Conservation (phyloP, 2,329 filamentous ascomycete genomes). For the Hirsutella minnesotensis region DNA sequence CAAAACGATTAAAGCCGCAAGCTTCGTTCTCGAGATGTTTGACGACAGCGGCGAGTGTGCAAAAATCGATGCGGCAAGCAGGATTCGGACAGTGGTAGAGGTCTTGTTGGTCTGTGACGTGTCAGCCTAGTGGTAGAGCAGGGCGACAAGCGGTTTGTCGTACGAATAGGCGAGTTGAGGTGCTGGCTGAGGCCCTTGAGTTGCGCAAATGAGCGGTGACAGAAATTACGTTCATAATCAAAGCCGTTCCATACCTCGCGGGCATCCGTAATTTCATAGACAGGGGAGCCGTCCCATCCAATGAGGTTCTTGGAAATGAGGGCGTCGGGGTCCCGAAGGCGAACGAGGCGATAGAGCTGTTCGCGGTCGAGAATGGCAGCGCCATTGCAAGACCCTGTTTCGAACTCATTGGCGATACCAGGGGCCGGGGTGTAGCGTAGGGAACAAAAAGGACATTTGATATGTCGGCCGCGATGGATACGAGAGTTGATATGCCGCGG, state of each 20-base stretch:
- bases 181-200: slow-evolving; percentile 32
- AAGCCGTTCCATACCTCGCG: slow-evolving; percentile 31
- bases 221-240: slow-evolving; percentile 23
- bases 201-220: slow-evolving; percentile 27
- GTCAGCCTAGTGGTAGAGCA: too few species aligned
- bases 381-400: slow-evolving; percentile 35
- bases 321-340: slow-evolving; percentile 30
- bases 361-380: slow-evolving; percentile 33
- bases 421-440: slow-evolving; percentile 32
- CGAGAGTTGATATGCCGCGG: slow-evolving; percentile 42
- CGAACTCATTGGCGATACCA: slow-evolving; percentile 42
- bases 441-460: slow-evolving; percentile 44
- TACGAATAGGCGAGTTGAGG: slow-evolving; percentile 38
- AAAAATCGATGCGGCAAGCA: slow-evolving; percentile 24
- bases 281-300: slow-evolving; percentile 23
- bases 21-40: slow-evolving; percentile 33
- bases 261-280: slow-evolving; percentile 24
- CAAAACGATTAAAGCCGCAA: slow-evolving; percentile 25
- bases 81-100: slow-evolving; percentile 28
- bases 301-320: slow-evolving; percentile 38
- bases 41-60: slow-evolving; percentile 23
- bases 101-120: slow-evolving; percentile 14
- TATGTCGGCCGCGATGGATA: slow-evolving; percentile 29
- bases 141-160: slow-evolving; percentile 7
- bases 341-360: slow-evolving; percentile 31